Base-by-base conservation (phyloP, 495 filamentous ascomycete species). In the Hypoxylon lienhwacheense region DNA sequence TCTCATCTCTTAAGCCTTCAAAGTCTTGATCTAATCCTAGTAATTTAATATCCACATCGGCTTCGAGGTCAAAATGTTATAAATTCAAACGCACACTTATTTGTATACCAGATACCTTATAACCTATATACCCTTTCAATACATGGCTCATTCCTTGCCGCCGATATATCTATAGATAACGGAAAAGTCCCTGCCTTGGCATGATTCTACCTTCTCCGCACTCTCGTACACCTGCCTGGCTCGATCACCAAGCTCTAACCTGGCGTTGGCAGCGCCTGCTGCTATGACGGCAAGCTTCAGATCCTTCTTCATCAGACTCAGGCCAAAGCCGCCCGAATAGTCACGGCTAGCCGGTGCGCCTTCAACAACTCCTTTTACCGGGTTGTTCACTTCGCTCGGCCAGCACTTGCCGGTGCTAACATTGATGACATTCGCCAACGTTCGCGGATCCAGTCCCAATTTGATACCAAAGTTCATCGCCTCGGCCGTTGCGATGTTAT, bases 361-460 rank as follows among this genome's bases (percentile, higher is more conserved):
- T 31, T 85, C 81, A 6, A 89, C 77, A 0, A 92, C 89, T n/a
- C 88, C 90, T 31, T 89, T 87, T 7, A 96, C 88, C 1, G 91
- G 91, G 63, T 97, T 97, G 66, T 97, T 97, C 35, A 91, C 70
- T 66, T 96, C 91, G 51, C 84, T 90, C 5, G 90, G 88, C 91
- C 91, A 97, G 76, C 89, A 96, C 42, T 80, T 83, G 26, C 91
- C 91, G 1, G 89, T 95, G 37, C 86, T 89, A 14, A 85, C 81
- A 65, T 93, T 96, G 68, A 96, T 87, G 70, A 97, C 76, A 29
- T 82, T 79, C 1, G 87, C 88, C 10, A 97, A 72, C 1, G 83
- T 81, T 62, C 87, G 86, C 7, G 88, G 84, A 46, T 96, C 87
- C 7, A 97, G 78, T 1, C 91, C 91, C 79, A 86, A 89, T 54